Conservation (phyloP, 257 asterid species). For the Lycium barbarum region DNA sequence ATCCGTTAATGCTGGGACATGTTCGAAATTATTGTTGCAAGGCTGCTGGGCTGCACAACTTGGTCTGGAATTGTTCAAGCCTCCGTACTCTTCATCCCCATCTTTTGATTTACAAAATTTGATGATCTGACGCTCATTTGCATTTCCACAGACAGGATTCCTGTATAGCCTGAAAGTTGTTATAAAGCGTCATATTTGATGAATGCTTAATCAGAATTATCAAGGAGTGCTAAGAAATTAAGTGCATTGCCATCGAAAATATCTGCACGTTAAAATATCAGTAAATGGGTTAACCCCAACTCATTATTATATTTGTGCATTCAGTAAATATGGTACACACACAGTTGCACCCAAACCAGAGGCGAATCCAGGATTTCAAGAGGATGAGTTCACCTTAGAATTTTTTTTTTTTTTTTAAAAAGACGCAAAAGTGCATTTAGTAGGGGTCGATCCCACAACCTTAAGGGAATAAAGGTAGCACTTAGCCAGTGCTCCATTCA, state of each 20-base stretch:
- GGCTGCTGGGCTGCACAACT: constrained; percentile 40
- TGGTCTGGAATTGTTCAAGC: constrained; percentile 39
- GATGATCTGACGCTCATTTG: constrained; percentile 48
- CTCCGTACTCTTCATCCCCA: constrained; percentile 33
- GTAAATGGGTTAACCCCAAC: constrained; percentile 7
- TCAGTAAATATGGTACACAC: background rate
- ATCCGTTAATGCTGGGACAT: constrained; percentile 48
- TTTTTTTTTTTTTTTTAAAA: too few relatives aligned
- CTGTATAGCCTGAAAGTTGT: constrained; percentile 45
- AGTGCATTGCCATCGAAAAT: background rate
- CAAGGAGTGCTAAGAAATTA: background rate
- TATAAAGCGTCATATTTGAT: background rate
- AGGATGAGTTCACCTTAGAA: too few relatives aligned
- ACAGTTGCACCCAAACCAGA: background rate
- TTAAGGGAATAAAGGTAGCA: too few relatives aligned
- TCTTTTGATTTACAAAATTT: constrained; percentile 40
- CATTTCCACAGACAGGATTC: constrained; percentile 53
- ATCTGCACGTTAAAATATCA: background rate
- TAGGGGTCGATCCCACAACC: too few relatives aligned
- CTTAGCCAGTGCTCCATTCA: too few relatives aligned
- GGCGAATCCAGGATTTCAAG: too few relatives aligned
- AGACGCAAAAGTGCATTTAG: too few relatives aligned
- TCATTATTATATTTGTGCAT: background rate
- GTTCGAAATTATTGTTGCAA: constrained; percentile 42
- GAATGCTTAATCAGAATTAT: background rate